Base-by-base conservation (phyloP, 1,284 basidiomycete species). In the Heterobasidion irregulare region DNA sequence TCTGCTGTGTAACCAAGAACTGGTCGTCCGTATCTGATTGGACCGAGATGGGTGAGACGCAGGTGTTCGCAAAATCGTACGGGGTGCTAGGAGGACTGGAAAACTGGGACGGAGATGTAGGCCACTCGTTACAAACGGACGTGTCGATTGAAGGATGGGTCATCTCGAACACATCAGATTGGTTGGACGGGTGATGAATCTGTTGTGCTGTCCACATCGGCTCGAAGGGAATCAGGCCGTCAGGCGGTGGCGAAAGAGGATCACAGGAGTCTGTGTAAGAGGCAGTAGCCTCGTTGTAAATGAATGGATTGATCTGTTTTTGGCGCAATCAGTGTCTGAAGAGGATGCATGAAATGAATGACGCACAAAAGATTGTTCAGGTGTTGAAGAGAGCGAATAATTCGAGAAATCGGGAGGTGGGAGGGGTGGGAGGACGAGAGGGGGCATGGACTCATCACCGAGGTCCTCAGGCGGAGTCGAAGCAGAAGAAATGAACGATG, bases 301-400 rank as follows among this genome's bases (percentile, higher is more conserved):
- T 72, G 71, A 82, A 85, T 53, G 74, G 66, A 63, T 67, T 69
- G 58, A 78, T 72, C 71, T 73, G 60, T 35, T 18, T 43, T 53
- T n/a, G 46, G 51, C 43, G 46, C 47, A 52, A 36, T 33, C 52
- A 8, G 47, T 53, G 3, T 13, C 12, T 8, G 8, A 8, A 13
- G 13, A 9, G 18, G 8, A 26, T 10, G 33, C 8, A 48, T 7
- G 47, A 38, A 34, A 35, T 34, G 26, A 0, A n/a, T 36, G 6
- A 71, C 80, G 75, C 65, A 83, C 80, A 64, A 80, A 76, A 36
- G 74, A 71, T 19, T 69, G 68, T 56, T 62, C 62, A 49, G 62
- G 58, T 53, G 61, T 62, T 45, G 58, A 63, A 48, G 65, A 61
- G 50, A 60, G 58, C 10, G 38, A 41, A 41, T 41, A 41, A 41